Base-by-base conservation (phyloP, 352 stramenopile species). In the Pythium phragmitis region DNA sequence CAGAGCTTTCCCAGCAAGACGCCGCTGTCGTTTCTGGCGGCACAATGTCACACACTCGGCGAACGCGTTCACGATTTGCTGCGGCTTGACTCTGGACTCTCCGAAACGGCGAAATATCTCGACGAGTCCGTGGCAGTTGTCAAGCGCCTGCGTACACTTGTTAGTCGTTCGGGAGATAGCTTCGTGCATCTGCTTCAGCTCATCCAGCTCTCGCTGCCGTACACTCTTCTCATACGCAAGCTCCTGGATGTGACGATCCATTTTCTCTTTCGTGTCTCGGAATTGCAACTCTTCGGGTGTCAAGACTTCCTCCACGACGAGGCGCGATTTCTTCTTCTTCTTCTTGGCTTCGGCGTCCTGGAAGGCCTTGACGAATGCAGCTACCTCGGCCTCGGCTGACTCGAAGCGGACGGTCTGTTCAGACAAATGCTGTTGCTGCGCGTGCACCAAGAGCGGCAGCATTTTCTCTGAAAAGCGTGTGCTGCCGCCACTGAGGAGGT, bases 311-410 rank as follows among this genome's bases (percentile, higher is more conserved):
- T 89, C 81, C 0, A 92, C 79, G 2, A 94, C 83, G 0, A 94
- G 67, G 2, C 82, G 75, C 0, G 83, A 91, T 48, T 89, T 91
- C 49, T 92, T 94, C 67, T 94, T 94, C 49, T 94, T 94, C 63
- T 87, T 88, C 60, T 88, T 92, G 2, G 77, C 70, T 63, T 91
- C 75, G 23, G 72, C 63, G 36, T 89, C 85, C 2, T 80, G 65
- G 45, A 90, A 90, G 4, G 57, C 65, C n/a, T 65, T 71, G 33
- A 88, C 47, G 46, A 75, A 89, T 7, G 59, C 39, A 1, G 9
- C 64, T 6, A 88, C 19, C 2, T 86, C 65, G 0, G 55, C 23
- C 51, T 84, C 60, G 2, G 71, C 68, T 3, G 43, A 48, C 47
- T 64, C 61, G 13, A 94, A 48, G 7, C 67, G 41, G 9, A 23